A percentile compares a stretch with the other conserved stretches of the same genome.
phyloP scores from a whole-genome alignment of 768 basidiomycete genomes.

The Psilocybe sp. region DNA sequence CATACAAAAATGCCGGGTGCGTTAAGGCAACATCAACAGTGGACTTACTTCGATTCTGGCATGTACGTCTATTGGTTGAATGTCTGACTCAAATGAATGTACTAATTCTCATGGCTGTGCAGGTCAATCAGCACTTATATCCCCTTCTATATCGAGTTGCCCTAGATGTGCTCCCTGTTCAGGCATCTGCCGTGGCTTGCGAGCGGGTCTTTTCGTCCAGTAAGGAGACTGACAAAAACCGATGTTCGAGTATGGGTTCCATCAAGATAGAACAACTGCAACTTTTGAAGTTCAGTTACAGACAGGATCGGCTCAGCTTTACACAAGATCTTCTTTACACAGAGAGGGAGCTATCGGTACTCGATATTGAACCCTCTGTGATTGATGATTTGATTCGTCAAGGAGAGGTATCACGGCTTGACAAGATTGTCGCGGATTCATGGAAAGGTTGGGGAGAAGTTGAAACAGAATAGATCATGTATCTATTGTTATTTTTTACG shows the following conservation, averaged over 20 bases:
- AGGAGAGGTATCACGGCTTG: background rate
- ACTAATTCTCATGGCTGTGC: too few species aligned
- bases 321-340: constrained; percentile 1
- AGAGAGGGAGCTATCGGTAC: constrained; percentile 4
- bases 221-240: constrained; percentile 4
- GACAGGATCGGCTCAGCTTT: background rate
- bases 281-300: constrained; percentile 7
- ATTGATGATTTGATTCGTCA: background rate
- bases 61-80: too few species aligned
- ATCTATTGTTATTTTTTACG: too few species aligned
- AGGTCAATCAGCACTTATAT: too few species aligned
- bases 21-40: too few species aligned
- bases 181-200: too few species aligned
- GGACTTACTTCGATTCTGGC: too few species aligned
- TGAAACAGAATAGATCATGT: too few species aligned
- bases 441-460: constrained; percentile 5
- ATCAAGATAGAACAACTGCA: constrained; percentile 6
- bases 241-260: background rate
- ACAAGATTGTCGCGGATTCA: background rate
- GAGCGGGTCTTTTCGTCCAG: constrained; percentile 8
- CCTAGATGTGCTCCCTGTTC: too few species aligned
- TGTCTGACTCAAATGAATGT: too few species aligned
- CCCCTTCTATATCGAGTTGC: too few species aligned
- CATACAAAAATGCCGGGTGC: too few species aligned
- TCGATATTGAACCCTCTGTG: background rate